A percentile compares a stretch with the other conserved stretches of the same genome.
These are phyloP conservation scores for Suillus cothurnatus DNA, from an alignment of 768 basidiomycete genomes.

Conservation along the genomic window DNA sequence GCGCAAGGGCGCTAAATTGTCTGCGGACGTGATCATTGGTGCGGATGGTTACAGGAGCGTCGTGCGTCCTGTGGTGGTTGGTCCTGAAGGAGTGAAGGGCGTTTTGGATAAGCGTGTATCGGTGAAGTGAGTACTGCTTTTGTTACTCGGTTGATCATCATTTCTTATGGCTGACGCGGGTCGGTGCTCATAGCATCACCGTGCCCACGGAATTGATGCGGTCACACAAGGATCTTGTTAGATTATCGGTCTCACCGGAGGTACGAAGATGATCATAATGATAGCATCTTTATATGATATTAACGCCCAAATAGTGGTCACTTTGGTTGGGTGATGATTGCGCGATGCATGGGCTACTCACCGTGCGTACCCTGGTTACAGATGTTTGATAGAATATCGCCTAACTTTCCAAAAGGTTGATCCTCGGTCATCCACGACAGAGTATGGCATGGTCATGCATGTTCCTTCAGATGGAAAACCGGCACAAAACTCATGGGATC, in stretches of 20 bases:
- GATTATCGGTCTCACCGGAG: constrained; percentile 11
- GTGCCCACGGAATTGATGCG: constrained; percentile 19
- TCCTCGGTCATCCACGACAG: constrained; percentile 13
- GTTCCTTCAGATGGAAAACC: constrained; percentile 4
- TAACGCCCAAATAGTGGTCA: constrained; percentile 19
- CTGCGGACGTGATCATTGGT: constrained; percentile 57
- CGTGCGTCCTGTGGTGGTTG: constrained; percentile 37
- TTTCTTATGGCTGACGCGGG: not conserved
- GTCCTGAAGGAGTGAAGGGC: constrained; percentile 12
- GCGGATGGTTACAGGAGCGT: constrained; percentile 61
- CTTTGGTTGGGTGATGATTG: constrained; percentile 27
- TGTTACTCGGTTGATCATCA: not conserved
- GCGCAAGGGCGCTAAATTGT: constrained; percentile 42
- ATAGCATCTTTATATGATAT: not conserved
- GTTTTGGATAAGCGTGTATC: constrained; percentile 16
- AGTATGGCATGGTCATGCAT: constrained; percentile 21
- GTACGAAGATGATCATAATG: constrained; percentile 12
- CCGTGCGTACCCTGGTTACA: constrained; percentile 15
- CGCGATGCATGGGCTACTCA: constrained; percentile 17
- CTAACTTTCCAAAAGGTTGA: constrained; percentile 7
- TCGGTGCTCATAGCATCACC: constrained; percentile 13
- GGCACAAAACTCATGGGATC: not conserved
- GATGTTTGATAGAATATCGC: not conserved
- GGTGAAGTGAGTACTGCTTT: constrained; percentile 16
- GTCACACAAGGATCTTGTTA: constrained; percentile 21